Base-by-base conservation (phyloP, 805 yeast genomes). In the Wickerhamiella dianesei region DNA sequence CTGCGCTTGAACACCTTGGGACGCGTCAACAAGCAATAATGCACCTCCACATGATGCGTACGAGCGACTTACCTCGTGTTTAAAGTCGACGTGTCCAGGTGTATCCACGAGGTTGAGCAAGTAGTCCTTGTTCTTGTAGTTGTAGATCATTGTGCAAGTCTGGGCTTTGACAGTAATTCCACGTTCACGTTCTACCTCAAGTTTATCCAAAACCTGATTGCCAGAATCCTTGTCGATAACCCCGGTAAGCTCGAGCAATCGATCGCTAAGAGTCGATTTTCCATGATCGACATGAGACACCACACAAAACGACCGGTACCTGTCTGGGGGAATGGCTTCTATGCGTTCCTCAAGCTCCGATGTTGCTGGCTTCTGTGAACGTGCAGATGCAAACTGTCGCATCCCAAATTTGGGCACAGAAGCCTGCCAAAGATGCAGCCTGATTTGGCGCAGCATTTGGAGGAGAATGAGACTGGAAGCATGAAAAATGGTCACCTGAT, bases 31-130 rank as follows among this genome's bases (percentile, higher is more conserved):
- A 19, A 89, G 64, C 37, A 89, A 63, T 37, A 89, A 65, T 0
- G 96, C 96, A 13, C 97, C 97, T 35, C 88, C 94, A 68, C 96
- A 92, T 0, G 96, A 83, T 2, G 96, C 96, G 64, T 88, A 88
- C 5, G 95, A 84, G 55, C 97, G 67, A 3, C 94, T 79, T 1
- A 89, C 98, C 58, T 89, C 98, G 6, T 92, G 81, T 46, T 96
- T 70, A 63, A 89, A 89, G 63, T 89, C 98, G 29, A 92, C 97
- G 62, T 89, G 98, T 0, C 98, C 98, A 0, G 98, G 98, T 0
- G 97, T 89, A 63, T 89, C 98, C 41, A 92, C 96, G 41, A 89
- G 68, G 67, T 89, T 96, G 41, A 89, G 66, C 46, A 92, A 64
- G 60, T 85, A 92, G 55, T 89, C 96, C 55, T 76, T 68, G 2